Evolutionary conservation across 2,329 filamentous ascomycete genomes (phyloP), one percentile per base, ranked within the genome.

Genomic region (Cladosporium velox): DNA sequence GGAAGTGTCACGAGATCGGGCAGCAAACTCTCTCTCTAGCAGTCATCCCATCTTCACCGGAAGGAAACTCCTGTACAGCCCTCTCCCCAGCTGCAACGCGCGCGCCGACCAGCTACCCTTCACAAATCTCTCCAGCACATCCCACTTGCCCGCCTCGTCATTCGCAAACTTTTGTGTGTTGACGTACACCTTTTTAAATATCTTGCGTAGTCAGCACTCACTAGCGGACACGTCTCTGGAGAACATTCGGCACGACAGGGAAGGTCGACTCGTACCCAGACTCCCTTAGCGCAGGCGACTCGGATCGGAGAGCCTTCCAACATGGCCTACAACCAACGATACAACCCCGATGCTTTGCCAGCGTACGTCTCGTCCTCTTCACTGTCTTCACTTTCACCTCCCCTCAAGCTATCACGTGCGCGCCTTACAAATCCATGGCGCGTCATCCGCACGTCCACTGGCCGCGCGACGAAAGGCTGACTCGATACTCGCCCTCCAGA

Each of bases 241-340:
- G 41, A 55, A 55, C 51, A 35, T 47, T 38, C 35, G 61, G n/a
- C 32, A 47, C 47, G 49, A 32, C 59, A 32, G n/a, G 35, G 26
- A 54, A 34, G 21, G 38, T 7, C 5, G 51, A 24, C 28, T 21
- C 60, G 51, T 49, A 24, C 24, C 24, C 24, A 49, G 51, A 57
- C 35, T 64, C 51, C 24, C 26, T 26, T 64, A 64, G 61, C 61
- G 61, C 61, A 64, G 51, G 51, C 61, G 61, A 64, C 35, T 47
- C 61, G 10, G 10, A 32, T 64, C 61, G 51, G 55, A 47, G 18
- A 44, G 21, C 34, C 41, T 21, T 57, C 26, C 15, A 55, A 34
- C 26, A 98, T 98, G 94, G 94, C 94, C 65, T 98, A 98, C 85
- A 96, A 96, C 81, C 89, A 88, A 78, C 87, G 90, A 65, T 95